Conservation (phyloP, 2,329 filamentous ascomycete species). For the Neonectria punicea region DNA sequence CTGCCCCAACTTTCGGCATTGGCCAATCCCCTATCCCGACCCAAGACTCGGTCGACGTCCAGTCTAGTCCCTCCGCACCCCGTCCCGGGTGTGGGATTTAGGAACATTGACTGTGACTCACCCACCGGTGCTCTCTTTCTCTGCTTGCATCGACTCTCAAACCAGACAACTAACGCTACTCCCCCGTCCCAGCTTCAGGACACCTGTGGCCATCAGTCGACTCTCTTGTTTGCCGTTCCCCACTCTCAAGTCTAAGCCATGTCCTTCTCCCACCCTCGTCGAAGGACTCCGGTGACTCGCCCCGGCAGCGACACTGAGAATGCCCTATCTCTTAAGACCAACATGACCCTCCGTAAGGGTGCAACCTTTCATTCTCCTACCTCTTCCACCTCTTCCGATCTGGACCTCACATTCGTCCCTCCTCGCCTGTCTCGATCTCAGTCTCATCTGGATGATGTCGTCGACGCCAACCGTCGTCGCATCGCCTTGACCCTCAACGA, state of each 20-base stretch:
- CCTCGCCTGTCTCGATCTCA: constrained; percentile 73
- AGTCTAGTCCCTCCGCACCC: constrained; percentile 27
- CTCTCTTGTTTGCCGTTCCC: constrained; percentile 40
- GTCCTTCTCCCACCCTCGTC: constrained; percentile 60
- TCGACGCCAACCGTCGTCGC: constrained; percentile 75
- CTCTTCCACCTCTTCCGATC: constrained; percentile 54
- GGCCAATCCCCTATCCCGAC: constrained; percentile 34
- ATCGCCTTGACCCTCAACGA: constrained; percentile 73
- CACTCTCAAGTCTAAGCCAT: constrained; percentile 56
- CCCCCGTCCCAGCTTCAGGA: constrained; percentile 46
- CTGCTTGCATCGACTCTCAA: constrained; percentile 40
- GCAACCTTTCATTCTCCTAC: constrained; percentile 71
- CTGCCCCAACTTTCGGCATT: constrained; percentile 31
- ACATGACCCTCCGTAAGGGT: constrained; percentile 71
- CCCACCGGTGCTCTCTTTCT: constrained; percentile 37
- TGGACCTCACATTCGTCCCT: constrained; percentile 58
- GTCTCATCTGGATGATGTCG: constrained; percentile 76
- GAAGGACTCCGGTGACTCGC: constrained; percentile 58
- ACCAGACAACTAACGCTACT: constrained; percentile 45
- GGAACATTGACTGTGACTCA: constrained; percentile 49
- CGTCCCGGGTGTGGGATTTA: constrained; percentile 41
- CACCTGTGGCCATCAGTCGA: constrained; percentile 45
- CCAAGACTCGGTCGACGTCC: constrained; percentile 38
- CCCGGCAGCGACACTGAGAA: constrained; percentile 46
- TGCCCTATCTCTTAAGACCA: constrained; percentile 50